These are phyloP conservation scores for Sphaerulina vaccinii DNA, from an alignment of 2,329 filamentous ascomycete genomes.

Conservation along the genomic window DNA sequence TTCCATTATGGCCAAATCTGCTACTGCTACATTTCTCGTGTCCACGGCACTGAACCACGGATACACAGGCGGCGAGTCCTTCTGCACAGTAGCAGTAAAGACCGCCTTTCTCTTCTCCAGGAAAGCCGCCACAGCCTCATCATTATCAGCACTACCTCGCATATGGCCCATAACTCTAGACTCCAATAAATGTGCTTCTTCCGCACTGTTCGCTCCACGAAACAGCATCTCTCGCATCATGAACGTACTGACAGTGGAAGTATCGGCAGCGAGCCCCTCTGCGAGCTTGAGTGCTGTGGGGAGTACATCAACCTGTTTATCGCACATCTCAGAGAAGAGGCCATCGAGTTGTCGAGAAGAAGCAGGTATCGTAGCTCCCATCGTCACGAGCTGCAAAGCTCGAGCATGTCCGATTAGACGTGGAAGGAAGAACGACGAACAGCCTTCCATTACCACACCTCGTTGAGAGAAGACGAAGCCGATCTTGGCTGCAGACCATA, in stretches of 20 bases:
- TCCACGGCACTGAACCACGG: constrained; percentile 23
- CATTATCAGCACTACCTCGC: constrained; percentile 23
- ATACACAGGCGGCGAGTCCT: constrained; percentile 23
- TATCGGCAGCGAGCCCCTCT: constrained; percentile 18
- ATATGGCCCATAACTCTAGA: constrained; percentile 24
- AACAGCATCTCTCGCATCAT: constrained; percentile 28
- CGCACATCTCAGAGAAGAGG: constrained; percentile 23
- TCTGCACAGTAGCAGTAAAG: constrained; percentile 22
- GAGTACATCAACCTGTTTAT: constrained; percentile 23
- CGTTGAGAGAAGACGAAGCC: constrained; percentile 27
- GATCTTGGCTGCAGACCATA: constrained; percentile 25
- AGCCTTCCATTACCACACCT: constrained; percentile 24
- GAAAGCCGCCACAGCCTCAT: constrained; percentile 25
- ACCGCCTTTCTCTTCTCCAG: constrained; percentile 24
- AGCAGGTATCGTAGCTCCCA: constrained; percentile 17
- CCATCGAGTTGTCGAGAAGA: constrained; percentile 19
- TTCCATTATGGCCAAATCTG: constrained; percentile 19
- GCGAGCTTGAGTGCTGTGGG: constrained; percentile 20
- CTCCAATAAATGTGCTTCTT: constrained; percentile 26
- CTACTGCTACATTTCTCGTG: constrained; percentile 21
- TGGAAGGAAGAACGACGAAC: constrained; percentile 26
- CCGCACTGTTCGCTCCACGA: constrained; percentile 21
- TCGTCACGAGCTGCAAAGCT: constrained; percentile 20
- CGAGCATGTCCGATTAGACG: constrained; percentile 20
- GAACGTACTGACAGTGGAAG: constrained; percentile 24